Conservation (phyloP, 1,284 basidiomycete species). For the Heliocybe sulcata region DNA sequence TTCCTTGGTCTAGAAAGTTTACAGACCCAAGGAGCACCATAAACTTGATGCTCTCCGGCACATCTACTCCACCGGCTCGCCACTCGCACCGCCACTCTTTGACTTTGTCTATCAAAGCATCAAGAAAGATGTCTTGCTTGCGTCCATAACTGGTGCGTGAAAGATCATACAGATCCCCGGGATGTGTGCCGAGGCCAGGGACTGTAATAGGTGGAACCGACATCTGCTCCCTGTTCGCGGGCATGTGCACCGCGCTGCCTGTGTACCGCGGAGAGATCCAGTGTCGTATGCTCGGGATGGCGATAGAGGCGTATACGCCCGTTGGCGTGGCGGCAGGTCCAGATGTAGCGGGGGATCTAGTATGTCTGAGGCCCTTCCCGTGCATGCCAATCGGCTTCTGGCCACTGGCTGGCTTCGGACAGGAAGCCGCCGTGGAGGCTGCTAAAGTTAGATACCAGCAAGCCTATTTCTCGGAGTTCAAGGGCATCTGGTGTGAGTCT, state of each 20-base stretch:
- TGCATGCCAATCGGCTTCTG: slow-evolving; percentile 85
- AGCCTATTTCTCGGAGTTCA: slow-evolving; percentile 70
- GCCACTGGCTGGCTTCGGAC: slow-evolving; percentile 64
- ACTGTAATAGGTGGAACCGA: slow-evolving; percentile 79
- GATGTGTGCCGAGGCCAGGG: neutral
- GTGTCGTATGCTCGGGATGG: slow-evolving; percentile 82
- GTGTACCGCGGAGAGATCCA: slow-evolving; percentile 85
- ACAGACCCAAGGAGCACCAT: slow-evolving; percentile 63
- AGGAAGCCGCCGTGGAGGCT: slow-evolving; percentile 45
- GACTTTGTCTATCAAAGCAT: slow-evolving; percentile 76
- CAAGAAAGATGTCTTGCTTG: slow-evolving; percentile 60
- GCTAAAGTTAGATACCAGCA: slow-evolving; percentile 63
- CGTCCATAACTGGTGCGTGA: slow-evolving; percentile 68
- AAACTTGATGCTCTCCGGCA: slow-evolving; percentile 55
- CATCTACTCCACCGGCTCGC: slow-evolving; percentile 83
- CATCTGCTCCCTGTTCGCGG: slow-evolving; percentile 84
- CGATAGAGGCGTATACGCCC: slow-evolving; percentile 46
- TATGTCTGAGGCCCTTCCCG: slow-evolving; percentile 78
- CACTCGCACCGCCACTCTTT: slow-evolving; percentile 69
- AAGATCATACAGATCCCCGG: neutral
- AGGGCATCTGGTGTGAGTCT: slow-evolving; percentile 71
- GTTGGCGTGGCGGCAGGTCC: slow-evolving; percentile 35
- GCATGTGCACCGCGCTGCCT: slow-evolving; percentile 72
- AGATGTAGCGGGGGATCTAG: slow-evolving; percentile 56
- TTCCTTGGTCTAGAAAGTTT: slow-evolving; percentile 40